Percentiles rank a stretch among this genome's conserved stretches.
phyloP scores from a whole-genome alignment of 2,329 filamentous ascomycete genomes.

The Xylaria sp. region DNA sequence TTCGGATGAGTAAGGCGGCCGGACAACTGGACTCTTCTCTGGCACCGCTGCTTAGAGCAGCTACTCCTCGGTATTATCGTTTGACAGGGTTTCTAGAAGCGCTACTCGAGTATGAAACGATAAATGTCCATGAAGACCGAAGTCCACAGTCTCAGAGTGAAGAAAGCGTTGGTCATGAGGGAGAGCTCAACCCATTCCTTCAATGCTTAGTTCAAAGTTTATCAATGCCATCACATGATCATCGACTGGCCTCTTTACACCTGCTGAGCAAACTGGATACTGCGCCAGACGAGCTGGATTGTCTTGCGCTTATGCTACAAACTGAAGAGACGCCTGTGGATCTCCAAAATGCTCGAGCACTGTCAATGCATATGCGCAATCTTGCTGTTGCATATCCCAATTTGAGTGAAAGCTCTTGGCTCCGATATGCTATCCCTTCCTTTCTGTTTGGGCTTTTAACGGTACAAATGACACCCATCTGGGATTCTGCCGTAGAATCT shows the following conservation, averaged over 20 bases:
- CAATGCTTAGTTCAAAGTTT: conserved; percentile 77
- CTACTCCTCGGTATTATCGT: conserved; percentile 72
- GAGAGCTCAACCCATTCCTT: conserved; percentile 70
- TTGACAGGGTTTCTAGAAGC: conserved; percentile 74
- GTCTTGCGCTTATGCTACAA: conserved; percentile 74
- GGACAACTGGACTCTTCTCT: conserved; percentile 68
- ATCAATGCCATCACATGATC: conserved; percentile 75
- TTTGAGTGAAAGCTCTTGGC: conserved; percentile 68
- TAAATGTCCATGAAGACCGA: conserved; percentile 42
- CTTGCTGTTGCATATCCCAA: conserved; percentile 72
- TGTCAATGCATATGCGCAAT: conserved; percentile 88
- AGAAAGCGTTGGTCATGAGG: conserved; percentile 57
- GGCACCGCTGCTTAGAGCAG: conserved; percentile 72
- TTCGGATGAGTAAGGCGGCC: conserved; percentile 71
- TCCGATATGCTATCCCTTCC: conserved; percentile 76
- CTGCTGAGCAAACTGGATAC: conserved; percentile 72
- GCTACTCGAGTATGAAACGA: conserved; percentile 64
- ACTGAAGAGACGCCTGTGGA: conserved; percentile 83
- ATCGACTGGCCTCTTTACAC: conserved; percentile 78
- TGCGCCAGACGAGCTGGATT: conserved; percentile 60
- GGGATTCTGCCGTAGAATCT: conserved; percentile 83
- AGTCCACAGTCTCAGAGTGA: conserved; percentile 47
- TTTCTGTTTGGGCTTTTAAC: conserved; percentile 93
- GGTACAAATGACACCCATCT: conserved; percentile 83
- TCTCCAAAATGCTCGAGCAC: conserved; percentile 77